phyloP scores from a whole-genome alignment of 1,284 basidiomycete genomes.

The Cryptococcus jaspeensis region DNA sequence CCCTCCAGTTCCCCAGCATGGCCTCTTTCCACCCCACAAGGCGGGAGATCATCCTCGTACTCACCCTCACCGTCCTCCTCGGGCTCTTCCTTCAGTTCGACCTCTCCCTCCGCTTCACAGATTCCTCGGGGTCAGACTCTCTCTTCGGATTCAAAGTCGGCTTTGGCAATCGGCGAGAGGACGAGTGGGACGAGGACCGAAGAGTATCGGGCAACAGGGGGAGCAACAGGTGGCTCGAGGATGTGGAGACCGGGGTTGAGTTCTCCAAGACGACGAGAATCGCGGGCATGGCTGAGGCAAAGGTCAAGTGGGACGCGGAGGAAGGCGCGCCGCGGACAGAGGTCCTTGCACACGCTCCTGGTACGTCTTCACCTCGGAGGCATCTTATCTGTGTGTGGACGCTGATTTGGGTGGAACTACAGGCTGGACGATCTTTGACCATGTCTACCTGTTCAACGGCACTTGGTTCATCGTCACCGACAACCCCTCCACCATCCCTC shows the following conservation, averaged over 20 bases:
- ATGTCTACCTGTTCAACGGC: conserved; percentile 57
- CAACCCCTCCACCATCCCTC: conserved; percentile 48
- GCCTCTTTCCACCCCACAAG: conserved; percentile 41
- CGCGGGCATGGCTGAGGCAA: conserved; percentile 37
- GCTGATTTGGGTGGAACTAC: conserved; percentile 23
- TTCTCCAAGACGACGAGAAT: conserved; percentile 21
- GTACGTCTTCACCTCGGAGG: conserved; percentile 27
- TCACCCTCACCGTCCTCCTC: conserved; percentile 39
- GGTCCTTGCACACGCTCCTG: conserved; percentile 49
- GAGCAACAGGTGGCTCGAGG: conserved; percentile 22
- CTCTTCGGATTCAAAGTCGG: conserved; percentile 37
- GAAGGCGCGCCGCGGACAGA: conserved; percentile 34
- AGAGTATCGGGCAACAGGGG: conserved; percentile 1
- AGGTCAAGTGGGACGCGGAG: conserved; percentile 44
- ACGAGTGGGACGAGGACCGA: conserved; percentile 22
- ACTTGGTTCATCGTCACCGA: conserved; percentile 54
- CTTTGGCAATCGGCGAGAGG: conserved; percentile 22
- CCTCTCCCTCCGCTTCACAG: conserved; percentile 39
- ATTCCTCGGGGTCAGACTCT: conserved; percentile 30
- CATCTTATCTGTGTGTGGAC: not conserved
- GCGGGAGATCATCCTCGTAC: conserved; percentile 45
- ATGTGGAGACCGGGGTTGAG: conserved; percentile 24
- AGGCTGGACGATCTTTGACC: conserved; percentile 76
- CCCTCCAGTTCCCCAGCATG: conserved; percentile 10
- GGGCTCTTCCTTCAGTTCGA: conserved; percentile 47